phyloP scores from a whole-genome alignment of 2,329 filamentous ascomycete genomes.

The Penicillium fuscoglaucum region DNA sequence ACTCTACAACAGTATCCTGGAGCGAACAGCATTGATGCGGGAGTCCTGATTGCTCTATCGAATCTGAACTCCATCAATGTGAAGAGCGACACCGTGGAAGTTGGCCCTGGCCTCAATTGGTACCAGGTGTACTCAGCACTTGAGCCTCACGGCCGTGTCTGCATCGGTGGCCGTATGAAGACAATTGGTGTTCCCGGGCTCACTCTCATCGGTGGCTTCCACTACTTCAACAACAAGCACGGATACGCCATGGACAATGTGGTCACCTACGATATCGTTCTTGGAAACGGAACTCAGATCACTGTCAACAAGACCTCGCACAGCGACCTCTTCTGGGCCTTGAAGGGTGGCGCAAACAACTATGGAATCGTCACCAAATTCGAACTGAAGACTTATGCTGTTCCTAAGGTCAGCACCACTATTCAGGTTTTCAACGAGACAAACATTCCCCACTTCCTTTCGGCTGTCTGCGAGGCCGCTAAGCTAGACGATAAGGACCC shows the following conservation, averaged over 20 bases:
- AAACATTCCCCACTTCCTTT: slow-evolving; percentile 26
- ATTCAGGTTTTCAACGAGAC: slow-evolving; percentile 35
- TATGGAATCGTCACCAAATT: slow-evolving; percentile 40
- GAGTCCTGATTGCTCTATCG: slow-evolving; percentile 32
- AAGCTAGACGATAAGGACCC: slow-evolving; percentile 23
- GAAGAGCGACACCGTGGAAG: slow-evolving; percentile 25
- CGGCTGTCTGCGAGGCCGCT: slow-evolving; percentile 29
- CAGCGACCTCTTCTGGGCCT: slow-evolving; percentile 38
- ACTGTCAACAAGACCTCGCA: slow-evolving; percentile 24
- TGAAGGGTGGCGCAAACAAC: slow-evolving; percentile 39
- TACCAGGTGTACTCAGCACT: slow-evolving; percentile 32
- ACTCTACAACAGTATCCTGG: slow-evolving; percentile 23
- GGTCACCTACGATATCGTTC: slow-evolving; percentile 35
- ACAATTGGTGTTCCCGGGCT: slow-evolving; percentile 41
- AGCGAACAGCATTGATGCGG: slow-evolving; percentile 34
- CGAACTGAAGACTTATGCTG: slow-evolving; percentile 22
- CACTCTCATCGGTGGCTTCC: slow-evolving; percentile 37
- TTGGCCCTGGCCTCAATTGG: slow-evolving; percentile 33
- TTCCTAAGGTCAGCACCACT: slow-evolving; percentile 34
- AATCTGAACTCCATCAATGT: slow-evolving; percentile 26
- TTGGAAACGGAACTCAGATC: slow-evolving; percentile 33
- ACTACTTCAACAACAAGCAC: slow-evolving; percentile 34
- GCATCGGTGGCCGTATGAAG: slow-evolving; percentile 36
- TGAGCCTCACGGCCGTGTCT: slow-evolving; percentile 25
- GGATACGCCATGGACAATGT: slow-evolving; percentile 40